Evolutionary conservation across 1,139 yeast species (phyloP).

Genomic region (Geotrichum cucujoidarum): DNA sequence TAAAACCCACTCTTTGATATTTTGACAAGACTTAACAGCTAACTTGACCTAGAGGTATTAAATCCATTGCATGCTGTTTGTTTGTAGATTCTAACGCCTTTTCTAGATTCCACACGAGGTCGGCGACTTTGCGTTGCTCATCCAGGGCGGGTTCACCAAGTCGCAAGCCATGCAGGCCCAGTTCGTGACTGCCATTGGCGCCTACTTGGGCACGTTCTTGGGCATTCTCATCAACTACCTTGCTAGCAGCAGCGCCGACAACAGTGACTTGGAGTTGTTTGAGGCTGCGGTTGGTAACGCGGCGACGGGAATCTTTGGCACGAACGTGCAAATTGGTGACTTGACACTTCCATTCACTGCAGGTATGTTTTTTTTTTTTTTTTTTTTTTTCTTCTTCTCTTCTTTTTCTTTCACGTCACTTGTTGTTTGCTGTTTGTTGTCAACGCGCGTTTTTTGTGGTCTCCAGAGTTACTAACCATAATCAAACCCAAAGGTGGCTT

Average conservation of each 20-base stretch:
- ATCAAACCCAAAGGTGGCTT: conserved; percentile 40
- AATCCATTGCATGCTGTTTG: too few species aligned
- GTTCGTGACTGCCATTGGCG: conserved; percentile 57
- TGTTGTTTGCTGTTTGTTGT: too few species aligned
- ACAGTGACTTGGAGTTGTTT: conserved; percentile 12
- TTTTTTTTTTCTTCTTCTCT: too few species aligned
- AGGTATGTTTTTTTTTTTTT: conserved; percentile 36
- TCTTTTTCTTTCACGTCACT: too few species aligned
- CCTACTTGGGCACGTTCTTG: conserved; percentile 55
- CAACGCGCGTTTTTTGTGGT: background rate
- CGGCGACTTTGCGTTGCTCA: conserved; percentile 64
- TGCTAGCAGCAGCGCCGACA: conserved; percentile 25
- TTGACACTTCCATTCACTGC: conserved; percentile 64
- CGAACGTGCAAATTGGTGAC: conserved; percentile 47
- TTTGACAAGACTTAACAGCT: too few species aligned
- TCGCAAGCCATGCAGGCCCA: conserved; percentile 60
- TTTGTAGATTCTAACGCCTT: too few species aligned
- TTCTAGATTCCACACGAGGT: conserved; percentile 64
- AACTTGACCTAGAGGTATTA: too few species aligned
- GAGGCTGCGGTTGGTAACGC: conserved; percentile 17
- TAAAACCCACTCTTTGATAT: too few species aligned
- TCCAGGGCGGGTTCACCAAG: conserved; percentile 61
- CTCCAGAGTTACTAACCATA: background rate
- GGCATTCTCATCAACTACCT: conserved; percentile 49
- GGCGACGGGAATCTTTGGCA: conserved; percentile 44